Base-by-base conservation (phyloP, 2,329 filamentous ascomycete species). In the Diaporthe ilicicola region DNA sequence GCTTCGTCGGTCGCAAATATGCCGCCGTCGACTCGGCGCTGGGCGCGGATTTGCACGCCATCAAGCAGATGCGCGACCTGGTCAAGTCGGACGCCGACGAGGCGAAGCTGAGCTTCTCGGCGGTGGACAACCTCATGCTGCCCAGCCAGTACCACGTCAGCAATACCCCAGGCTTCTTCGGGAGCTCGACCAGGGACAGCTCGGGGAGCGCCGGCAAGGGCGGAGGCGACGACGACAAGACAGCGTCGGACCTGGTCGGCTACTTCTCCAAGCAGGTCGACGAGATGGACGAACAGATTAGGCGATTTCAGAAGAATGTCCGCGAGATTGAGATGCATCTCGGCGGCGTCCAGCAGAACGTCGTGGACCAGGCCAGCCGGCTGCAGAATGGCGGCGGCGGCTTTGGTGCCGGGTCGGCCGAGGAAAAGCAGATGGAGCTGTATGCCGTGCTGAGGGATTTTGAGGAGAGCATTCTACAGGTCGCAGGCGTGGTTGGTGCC, bases 241-340 rank as follows among this genome's bases (percentile, higher is more conserved):
- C 86, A 44, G 87, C 87, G 5, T 83, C 86, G 62, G 90, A 90
- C 74, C 80, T 92, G 32, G 88, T 92, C 66, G 84, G 87, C 70
- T 90, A 90, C 78, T 92, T 92, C 78, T 90, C 88, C 15, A 84
- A 84, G 70, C 86, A 89, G 24, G 85, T 89, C 1, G 89, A 91
- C 73, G 90, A 91, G 74, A 90, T 92, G 84, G 82, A 84, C 19
- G 79, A 83, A 22, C 88, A 89, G 66, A 84, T 91, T 67, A 83
- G 84, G 51, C 85, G 82, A 72, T 91, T 91, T 76, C 86, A 88
- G 76, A 81, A 82, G 55, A 90, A 89, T 73, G 80, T 92, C 69
- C 84, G 84, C 68, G 90, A 92, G 77, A 91, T 92, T 67, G 90
- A 92, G 80, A 84, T 86, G 73, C 90, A 92, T 76, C 82, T 92